Conservation (phyloP, 306 rosid genomes). For the Fragaria nilgerrensis region DNA sequence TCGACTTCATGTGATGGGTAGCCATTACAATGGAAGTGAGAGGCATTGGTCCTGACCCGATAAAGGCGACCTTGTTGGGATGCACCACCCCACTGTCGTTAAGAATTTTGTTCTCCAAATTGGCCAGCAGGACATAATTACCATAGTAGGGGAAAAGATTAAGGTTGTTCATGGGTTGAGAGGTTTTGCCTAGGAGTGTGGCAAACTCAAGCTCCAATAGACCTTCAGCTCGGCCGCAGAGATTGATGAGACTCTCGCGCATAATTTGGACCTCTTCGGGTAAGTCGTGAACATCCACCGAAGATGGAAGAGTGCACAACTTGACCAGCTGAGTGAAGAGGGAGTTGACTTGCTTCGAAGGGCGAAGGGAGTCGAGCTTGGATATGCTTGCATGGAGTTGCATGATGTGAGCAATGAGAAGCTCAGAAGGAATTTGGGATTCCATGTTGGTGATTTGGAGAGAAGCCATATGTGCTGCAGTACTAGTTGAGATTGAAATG, state of each 20-base stretch:
- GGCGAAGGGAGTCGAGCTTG: slow-evolving; percentile 55
- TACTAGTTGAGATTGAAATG: background rate
- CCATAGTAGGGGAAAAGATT: slow-evolving; percentile 63
- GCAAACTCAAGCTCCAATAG: slow-evolving; percentile 74
- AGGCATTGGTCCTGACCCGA: slow-evolving; percentile 89
- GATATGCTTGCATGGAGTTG: slow-evolving; percentile 56
- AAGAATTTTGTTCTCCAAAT: slow-evolving; percentile 49
- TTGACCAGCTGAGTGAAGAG: slow-evolving; percentile 62
- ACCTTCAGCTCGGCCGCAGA: slow-evolving; percentile 60
- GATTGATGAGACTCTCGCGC: slow-evolving; percentile 55
- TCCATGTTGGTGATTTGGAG: slow-evolving; percentile 36
- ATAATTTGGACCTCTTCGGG: slow-evolving; percentile 44
- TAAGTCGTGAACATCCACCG: slow-evolving; percentile 46
- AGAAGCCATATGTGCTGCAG: slow-evolving; percentile 42
- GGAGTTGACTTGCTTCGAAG: slow-evolving; percentile 65
- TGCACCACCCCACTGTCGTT: slow-evolving; percentile 36
- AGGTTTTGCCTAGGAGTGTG: slow-evolving; percentile 41
- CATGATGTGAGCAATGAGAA: slow-evolving; percentile 37
- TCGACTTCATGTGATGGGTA: slow-evolving; percentile 48
- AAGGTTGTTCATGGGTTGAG: slow-evolving; percentile 45
- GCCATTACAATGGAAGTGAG: slow-evolving; percentile 71
- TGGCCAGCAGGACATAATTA: slow-evolving; percentile 62
- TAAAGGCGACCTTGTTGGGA: slow-evolving; percentile 58
- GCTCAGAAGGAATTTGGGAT: slow-evolving; percentile 41
- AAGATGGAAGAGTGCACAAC: slow-evolving; percentile 53